Evolutionary conservation across 2,329 filamentous ascomycete genomes (phyloP), one percentile per base, ranked within the genome.

Genomic region (Hypoxylon sp.): DNA sequence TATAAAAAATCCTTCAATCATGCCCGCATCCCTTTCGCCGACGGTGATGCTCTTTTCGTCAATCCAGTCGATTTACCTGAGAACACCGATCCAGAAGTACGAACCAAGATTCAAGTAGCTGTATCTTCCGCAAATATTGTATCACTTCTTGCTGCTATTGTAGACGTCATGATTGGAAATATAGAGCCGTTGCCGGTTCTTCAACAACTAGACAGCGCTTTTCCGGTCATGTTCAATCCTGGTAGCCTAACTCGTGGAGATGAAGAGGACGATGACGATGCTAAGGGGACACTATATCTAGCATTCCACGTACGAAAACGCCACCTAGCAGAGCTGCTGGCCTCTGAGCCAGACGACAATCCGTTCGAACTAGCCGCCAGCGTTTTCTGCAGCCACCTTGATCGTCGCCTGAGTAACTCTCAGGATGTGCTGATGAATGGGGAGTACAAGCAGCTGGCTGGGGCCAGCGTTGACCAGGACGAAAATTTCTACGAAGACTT

Each of bases 291-390:
- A 11, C 35, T 62, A 11, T 53, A 60, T 7, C 26, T 67, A 25
- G 60, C 60, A 8, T 65, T 66, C 23, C 59, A 34, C 15, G 58
- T 69, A 36, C 62, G 66, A 11, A 64, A 49, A 11, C 42, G 53
- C 29, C 35, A 41, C 13, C 44, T 69, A 5, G 37, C 55, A n/a
- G 60, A 60, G 17, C 27, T 20, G 9, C 48, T 68, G 9, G 23
- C 19, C n/a, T 21, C 38, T 15, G n/a, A 55, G 9, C 16, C 37
- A 5, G 32, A 51, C 7, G 12, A 5, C 6, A 38, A 61, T 7
- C 56, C 62, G 4, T 32, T 51, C 2, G 17, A 61, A 21, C 16
- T 64, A 21, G 65, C 65, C 5, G 47, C 54, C 6, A 13, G n/a
- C 4, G 35, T 66, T 19, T 69, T 69, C 45, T 68, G 64, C 34